Evolutionary conservation across 257 asterid species (phyloP), one percentile per base, ranked within the genome.

Genomic region (Sherardia arvensis): DNA sequence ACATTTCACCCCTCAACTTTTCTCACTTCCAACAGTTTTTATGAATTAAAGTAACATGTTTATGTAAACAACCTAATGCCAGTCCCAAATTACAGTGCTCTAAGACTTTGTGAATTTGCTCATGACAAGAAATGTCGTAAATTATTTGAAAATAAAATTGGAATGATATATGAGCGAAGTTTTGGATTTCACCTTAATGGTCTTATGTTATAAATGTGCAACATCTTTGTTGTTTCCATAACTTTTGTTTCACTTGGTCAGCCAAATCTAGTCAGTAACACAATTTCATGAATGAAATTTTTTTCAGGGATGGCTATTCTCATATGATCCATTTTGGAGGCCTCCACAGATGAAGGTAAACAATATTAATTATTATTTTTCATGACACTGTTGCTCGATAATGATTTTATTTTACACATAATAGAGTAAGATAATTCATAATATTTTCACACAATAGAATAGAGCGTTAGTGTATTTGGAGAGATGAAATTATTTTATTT

Each of bases 311-410:
- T 88, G 96, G 95, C 85, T 88, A 71, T 88, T 88, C 67, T 84
- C 87, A 14, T 80, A 88, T 72, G 95, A 88, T 71, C 95, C 95
- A 55, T 88, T 84, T 74, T 88, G 96, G 95, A 79, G 76, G 79
- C 96, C 96, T 67, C 84, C 88, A 70, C 96, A 88, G 64, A 88
- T 88, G 95, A 84, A 84, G 96, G 96, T 88, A 43, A 62, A 53
- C 53, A 59, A 34, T 55, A 45, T 36, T 21, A 64, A 25, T 58
- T 71, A 40, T 15, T 43, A 45, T 72, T 36, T 64, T 61, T 55
- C 25, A 43, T 61, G 32, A 67, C 63, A 62, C 26, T 22, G 43
- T 65, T 22, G 36, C 28, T 40, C 36, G 12, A 38, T 18, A 7
- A 40, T 64, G 64, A 68, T 15, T 17, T 28, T 56, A 29, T 30